Percentiles rank a stretch among this genome's conserved stretches.
These are phyloP conservation scores for Leishmania turanica DNA, from an alignment of 208 protist genomes.

Conservation along the genomic window DNA sequence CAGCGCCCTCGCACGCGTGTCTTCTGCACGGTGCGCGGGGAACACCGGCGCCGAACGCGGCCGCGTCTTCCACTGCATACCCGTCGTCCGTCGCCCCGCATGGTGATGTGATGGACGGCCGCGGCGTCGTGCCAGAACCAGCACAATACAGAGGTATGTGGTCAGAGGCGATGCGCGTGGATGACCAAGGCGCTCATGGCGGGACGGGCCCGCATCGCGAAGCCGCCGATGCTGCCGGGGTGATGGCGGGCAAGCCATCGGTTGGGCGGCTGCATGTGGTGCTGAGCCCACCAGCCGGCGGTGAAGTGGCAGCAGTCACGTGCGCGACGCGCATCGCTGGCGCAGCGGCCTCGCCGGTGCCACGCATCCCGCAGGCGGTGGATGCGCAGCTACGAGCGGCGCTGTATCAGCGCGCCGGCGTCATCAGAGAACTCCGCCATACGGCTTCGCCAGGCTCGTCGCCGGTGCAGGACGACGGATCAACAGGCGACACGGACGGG, in stretches of 20 bases:
- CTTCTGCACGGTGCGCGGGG: not conserved
- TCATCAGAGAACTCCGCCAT: conserved; percentile 15
- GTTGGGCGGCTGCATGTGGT: conserved; percentile 14
- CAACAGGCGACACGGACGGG: not conserved
- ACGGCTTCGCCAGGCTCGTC: not conserved
- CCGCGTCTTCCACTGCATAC: not conserved
- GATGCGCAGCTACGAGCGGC: conserved; percentile 13
- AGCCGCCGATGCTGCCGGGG: not conserved
- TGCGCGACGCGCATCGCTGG: not conserved
- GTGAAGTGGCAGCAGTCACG: not conserved
- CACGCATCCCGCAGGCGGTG: not conserved
- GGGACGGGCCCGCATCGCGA: not conserved
- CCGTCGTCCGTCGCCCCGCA: not conserved
- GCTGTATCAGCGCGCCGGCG: conserved; percentile 3
- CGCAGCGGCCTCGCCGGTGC: not conserved
- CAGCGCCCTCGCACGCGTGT: not conserved
- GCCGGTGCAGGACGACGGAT: not conserved
- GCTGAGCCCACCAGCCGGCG: conserved; percentile 1
- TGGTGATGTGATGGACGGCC: too few relatives aligned
- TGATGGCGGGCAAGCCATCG: conserved; percentile 9
- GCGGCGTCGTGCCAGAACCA: not conserved
- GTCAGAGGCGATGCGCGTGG: not conserved
- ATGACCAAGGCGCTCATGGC: not conserved
- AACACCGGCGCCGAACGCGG: not conserved
- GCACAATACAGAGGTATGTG: not conserved